phyloP scores from a whole-genome alignment of 305 asterid species.

The Fraxinus nigra region DNA sequence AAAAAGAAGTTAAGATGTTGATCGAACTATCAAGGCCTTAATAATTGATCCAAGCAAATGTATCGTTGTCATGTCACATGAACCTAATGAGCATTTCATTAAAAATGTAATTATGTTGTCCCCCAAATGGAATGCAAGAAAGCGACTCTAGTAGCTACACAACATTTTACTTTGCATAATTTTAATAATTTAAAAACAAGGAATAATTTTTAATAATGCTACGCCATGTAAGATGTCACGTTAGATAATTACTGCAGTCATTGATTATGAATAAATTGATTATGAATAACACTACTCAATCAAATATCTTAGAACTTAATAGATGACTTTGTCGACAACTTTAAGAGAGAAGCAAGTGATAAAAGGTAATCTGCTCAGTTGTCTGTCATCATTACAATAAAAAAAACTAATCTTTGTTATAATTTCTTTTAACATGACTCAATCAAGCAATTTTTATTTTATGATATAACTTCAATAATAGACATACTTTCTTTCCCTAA shows the following conservation, averaged over 20 bases:
- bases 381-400: slow-evolving; percentile 33
- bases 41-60: neutral
- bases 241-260: neutral
- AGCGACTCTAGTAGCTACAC: no score
- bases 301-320: slow-evolving; percentile 25
- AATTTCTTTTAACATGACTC: slow-evolving; percentile 18
- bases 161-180: neutral
- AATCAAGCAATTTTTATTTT: slow-evolving; percentile 25
- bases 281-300: neutral
- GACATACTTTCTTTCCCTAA: slow-evolving; percentile 14
- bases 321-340: slow-evolving; percentile 22
- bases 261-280: no score
- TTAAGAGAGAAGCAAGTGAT: slow-evolving; percentile 19
- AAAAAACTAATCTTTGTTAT: slow-evolving; percentile 24
- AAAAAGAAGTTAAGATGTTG: neutral
- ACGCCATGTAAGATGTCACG: neutral
- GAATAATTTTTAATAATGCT: neutral
- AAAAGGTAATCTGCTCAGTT: slow-evolving; percentile 24
- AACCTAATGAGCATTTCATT: slow-evolving; percentile 24
- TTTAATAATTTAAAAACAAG: neutral
- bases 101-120: slow-evolving; percentile 7
- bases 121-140: slow-evolving; percentile 7
- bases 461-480: slow-evolving; percentile 10
- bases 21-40: neutral
- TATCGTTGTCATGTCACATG: slow-evolving; percentile 32